Base-by-base conservation (phyloP, 2,329 filamentous ascomycete species). In the Clonostachys rosea region DNA sequence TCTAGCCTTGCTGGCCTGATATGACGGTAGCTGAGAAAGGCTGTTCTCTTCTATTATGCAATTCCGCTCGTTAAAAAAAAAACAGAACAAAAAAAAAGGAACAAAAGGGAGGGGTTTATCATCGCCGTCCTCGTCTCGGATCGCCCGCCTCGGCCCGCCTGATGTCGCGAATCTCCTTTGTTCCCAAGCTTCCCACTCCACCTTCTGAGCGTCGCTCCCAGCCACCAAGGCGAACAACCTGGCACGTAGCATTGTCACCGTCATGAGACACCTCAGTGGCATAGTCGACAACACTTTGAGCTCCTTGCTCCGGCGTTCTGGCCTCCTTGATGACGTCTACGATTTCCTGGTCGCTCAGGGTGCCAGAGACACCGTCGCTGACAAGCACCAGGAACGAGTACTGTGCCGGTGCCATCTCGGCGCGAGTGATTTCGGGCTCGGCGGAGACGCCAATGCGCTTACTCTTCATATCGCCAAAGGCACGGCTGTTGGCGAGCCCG, bases 301-400 rank as follows among this genome's bases (percentile, higher is more conserved):
- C 84, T 4, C 84, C 94, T 62, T 95, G 83, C 56, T 96, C 92
- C 0, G 94, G 94, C 0, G 92, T 97, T 60, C 78, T 84, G 6
- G 91, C 89, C 67, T 99, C 94, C 66, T 97, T 97, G 58, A 97
- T 78, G 34, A 97, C 84, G 62, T 99, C 94, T 33, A 96, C 91
- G 51, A 97, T 90, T 69, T 99, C 94, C 69, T 97, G 92, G 61
- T 99, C 94, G 47, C 79, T 83, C 18, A 97, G 73, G 14, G 87
- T 88, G 7, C 89, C 92, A 17, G 86, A 92, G 10, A 99, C 83
- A 24, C 94, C 94, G 64, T 99, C 94, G 3, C 83, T 88, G 64
- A 95, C 82, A 42, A 99, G 78, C 2, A 95, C 89, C 45, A 97
- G 64, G 67, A 99, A 99, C 4, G 84, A 84, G 67, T 90, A 96